These are phyloP conservation scores for Pythium insidiosum DNA, from an alignment of 352 stramenopile species.

Conservation along the genomic window DNA sequence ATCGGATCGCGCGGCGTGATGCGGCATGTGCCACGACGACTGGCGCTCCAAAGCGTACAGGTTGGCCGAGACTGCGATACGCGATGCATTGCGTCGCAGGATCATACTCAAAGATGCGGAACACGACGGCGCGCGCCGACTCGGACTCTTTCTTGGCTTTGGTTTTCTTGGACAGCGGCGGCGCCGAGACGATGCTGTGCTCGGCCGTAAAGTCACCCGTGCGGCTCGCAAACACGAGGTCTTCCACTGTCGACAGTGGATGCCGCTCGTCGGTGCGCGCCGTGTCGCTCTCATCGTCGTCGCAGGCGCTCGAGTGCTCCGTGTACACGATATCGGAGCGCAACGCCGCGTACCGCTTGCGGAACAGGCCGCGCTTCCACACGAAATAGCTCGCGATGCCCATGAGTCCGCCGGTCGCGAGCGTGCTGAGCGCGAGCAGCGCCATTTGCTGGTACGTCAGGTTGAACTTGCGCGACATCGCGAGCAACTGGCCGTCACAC, in stretches of 20 bases:
- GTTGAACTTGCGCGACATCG: constrained; percentile 65
- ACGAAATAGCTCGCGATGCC: constrained; percentile 62
- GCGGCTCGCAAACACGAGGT: no score
- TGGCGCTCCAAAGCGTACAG: constrained; percentile 43
- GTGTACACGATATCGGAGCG: constrained; percentile 33
- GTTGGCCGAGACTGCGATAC: constrained; percentile 41
- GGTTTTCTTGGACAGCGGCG: background rate
- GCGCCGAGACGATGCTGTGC: no score
- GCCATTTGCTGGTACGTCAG: constrained; percentile 73
- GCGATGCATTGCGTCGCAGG: constrained; percentile 33
- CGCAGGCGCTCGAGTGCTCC: no score
- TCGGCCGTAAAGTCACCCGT: no score
- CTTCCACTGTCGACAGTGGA: no score
- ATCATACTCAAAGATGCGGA: constrained; percentile 67
- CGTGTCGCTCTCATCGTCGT: no score
- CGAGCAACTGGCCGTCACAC: constrained; percentile 63
- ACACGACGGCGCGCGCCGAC: constrained; percentile 30
- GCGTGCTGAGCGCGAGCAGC: constrained; percentile 37
- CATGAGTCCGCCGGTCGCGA: constrained; percentile 47
- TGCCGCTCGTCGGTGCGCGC: no score
- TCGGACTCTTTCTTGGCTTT: constrained; percentile 6
- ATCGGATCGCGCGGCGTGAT: constrained; percentile 50
- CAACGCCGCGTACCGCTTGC: constrained; percentile 64
- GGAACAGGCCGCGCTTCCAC: constrained; percentile 59
- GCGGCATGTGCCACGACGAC: constrained; percentile 58